Percentiles rank a stretch among this genome's conserved stretches.
These are phyloP conservation scores for Myxozyma monticola DNA, from an alignment of 805 yeast genomes.

Conservation along the genomic window DNA sequence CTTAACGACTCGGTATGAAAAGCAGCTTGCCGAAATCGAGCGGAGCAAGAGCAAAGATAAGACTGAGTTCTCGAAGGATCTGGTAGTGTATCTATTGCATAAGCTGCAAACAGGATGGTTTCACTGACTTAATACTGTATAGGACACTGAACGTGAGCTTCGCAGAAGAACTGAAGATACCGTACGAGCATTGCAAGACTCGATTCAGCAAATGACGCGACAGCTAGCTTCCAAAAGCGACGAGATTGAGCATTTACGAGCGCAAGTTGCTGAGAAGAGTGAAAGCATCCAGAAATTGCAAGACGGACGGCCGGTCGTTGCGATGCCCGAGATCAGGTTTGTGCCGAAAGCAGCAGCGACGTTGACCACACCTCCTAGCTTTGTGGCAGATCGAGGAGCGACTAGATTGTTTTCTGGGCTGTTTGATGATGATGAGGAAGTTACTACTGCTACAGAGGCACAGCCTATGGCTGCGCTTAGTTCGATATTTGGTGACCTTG, in stretches of 20 bases:
- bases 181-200: neutral
- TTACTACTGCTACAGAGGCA: neutral
- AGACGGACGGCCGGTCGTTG: slow-evolving; percentile 8
- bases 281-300: slow-evolving; percentile 3
- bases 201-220: neutral
- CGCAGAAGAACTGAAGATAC: slow-evolving; percentile 2
- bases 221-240: slow-evolving; percentile 1
- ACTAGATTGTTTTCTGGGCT: neutral
- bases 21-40: slow-evolving; percentile 6
- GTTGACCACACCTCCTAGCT: neutral
- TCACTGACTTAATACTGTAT: too few species aligned
- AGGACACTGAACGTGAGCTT: slow-evolving; percentile 7
- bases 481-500: neutral
- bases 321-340: slow-evolving; percentile 4
- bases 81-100: too few species aligned
- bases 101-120: too few species aligned
- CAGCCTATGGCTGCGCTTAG: neutral
- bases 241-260: neutral
- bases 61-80: too few species aligned
- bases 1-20: slow-evolving; percentile 6
- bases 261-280: neutral
- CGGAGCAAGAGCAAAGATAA: too few species aligned
- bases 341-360: slow-evolving; percentile 1
- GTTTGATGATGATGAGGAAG: slow-evolving; percentile 1
- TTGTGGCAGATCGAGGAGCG: neutral